phyloP scores from a whole-genome alignment of 306 rosid species.

The Quercus parvula region DNA sequence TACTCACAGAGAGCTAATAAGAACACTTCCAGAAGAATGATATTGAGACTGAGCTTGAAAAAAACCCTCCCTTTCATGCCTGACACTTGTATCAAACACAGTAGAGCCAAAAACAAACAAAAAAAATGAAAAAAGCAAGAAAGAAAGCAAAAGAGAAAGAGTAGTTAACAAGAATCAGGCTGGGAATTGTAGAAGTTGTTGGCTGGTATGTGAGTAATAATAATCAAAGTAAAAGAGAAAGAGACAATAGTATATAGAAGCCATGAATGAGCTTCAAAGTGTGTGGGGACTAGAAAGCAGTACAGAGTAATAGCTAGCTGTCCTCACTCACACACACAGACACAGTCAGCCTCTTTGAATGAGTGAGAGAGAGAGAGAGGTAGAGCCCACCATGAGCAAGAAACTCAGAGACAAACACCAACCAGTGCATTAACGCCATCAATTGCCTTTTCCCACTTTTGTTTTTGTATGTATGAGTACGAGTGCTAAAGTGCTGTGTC shows the following conservation, averaged over 20 bases:
- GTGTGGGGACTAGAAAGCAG: conserved; percentile 56
- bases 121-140: neutral
- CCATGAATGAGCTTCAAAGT: conserved; percentile 60
- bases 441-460: conserved; percentile 21
- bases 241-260: conserved; percentile 31
- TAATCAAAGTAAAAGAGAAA: conserved; percentile 10
- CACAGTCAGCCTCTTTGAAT: neutral
- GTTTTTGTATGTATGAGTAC: neutral
- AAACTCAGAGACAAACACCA: conserved; percentile 24
- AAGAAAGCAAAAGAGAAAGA: neutral
- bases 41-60: conserved; percentile 19
- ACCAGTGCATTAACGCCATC: conserved; percentile 65
- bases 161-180: conserved; percentile 15
- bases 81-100: conserved; percentile 4
- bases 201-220: conserved; percentile 9
- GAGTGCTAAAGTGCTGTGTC: neutral
- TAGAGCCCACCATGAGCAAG: conserved; percentile 41
- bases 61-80: conserved; percentile 37
- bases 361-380: conserved; percentile 16
- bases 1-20: conserved; percentile 53
- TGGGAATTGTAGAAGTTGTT: conserved; percentile 18
- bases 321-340: neutral
- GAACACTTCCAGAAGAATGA: conserved; percentile 21
- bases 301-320: conserved; percentile 68
- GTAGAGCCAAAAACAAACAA: too few species aligned